A percentile compares a stretch with the other conserved stretches of the same genome.
These are phyloP conservation scores for Phaffia rhodozyma DNA, from an alignment of 1,284 basidiomycete genomes.

Conservation along the genomic window DNA sequence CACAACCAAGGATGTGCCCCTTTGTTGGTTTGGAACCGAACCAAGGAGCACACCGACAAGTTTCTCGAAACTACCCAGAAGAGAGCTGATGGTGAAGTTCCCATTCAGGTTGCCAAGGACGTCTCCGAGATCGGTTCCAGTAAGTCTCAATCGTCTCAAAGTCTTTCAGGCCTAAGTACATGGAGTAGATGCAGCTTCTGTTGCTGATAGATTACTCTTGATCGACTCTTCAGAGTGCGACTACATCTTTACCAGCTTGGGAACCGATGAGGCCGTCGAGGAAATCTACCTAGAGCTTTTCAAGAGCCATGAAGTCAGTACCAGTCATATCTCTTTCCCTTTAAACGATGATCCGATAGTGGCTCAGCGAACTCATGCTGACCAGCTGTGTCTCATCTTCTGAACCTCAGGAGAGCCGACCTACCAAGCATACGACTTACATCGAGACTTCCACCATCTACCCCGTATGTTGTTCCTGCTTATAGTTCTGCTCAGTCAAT, in stretches of 20 bases:
- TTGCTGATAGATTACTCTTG: not conserved
- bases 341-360: not conserved
- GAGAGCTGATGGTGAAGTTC: conserved; percentile 19
- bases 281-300: conserved; percentile 20
- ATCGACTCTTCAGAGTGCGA: conserved; percentile 47
- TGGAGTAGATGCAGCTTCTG: not conserved
- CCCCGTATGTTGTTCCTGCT: conserved; percentile 1
- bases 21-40: conserved; percentile 35
- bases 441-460: conserved; percentile 23
- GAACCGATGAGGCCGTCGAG: conserved; percentile 60
- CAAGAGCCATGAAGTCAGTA: conserved; percentile 19
- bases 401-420: not conserved
- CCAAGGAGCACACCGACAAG: conserved; percentile 25
- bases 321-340: not conserved
- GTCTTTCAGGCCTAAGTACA: not conserved
- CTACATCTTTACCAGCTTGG: conserved; percentile 64
- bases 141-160: conserved; percentile 21
- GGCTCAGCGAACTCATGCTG: not conserved
- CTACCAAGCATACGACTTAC: conserved; percentile 19
- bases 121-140: conserved; percentile 28
- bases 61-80: conserved; percentile 29
- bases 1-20: conserved; percentile 25
- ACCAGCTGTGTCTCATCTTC: conserved; percentile 8
- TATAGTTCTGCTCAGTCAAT: too few species aligned
- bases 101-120: conserved; percentile 28